Base-by-base conservation (phyloP, 164 flowering plant species). In the Vitis riparia region DNA sequence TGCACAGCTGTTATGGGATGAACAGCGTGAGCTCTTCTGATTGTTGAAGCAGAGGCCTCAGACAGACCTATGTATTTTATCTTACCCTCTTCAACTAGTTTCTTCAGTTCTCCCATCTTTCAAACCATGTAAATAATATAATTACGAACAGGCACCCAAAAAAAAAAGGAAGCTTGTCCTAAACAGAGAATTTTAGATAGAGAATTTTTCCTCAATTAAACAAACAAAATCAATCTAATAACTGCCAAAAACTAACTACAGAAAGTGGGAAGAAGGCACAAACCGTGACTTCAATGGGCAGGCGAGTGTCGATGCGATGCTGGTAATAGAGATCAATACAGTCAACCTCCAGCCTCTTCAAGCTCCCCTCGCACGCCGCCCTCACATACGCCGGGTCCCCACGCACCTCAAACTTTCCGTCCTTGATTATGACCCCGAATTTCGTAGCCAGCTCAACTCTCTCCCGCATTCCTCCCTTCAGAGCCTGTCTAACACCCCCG, bases 1-100 rank as follows among this genome's bases (percentile, higher is more conserved):
- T 87, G 89, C 55, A 87, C 83, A n/a, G 87, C 91, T 48, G 88
- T 84, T 49, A 87, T 75, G 14, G 89, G 91, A 68, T 87, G 89
- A 59, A 86, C 85, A 55, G 88, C 85, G 71, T 87, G 88, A 9
- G 86, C 91, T 71, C 91, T 79, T 71, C 85, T 81, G 32, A 86
- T 87, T 13, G 89, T 82, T 0, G 85, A 81, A 66, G 88, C 84
- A n/a, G 80, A 84, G 32, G 88, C 86, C 67, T 87, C 91, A 8
- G 89, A 87, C 11, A 87, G 51, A 23, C 91, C 91, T 5, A 84
- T 69, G 67, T 87, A 86, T 66, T 84, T 87, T 2, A 87, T 78
- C 63, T 83, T 87, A 47, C 89, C 89, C 66, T 85, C 89, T 64
- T 79, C 87, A 49, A 85, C 86, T 2, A 85, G 78, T 63, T 83